A percentile compares a stretch with the other conserved stretches of the same genome.
Evolutionary conservation across 768 basidiomycete species (phyloP).

Genomic region (Aureoboletus auriporus): DNA sequence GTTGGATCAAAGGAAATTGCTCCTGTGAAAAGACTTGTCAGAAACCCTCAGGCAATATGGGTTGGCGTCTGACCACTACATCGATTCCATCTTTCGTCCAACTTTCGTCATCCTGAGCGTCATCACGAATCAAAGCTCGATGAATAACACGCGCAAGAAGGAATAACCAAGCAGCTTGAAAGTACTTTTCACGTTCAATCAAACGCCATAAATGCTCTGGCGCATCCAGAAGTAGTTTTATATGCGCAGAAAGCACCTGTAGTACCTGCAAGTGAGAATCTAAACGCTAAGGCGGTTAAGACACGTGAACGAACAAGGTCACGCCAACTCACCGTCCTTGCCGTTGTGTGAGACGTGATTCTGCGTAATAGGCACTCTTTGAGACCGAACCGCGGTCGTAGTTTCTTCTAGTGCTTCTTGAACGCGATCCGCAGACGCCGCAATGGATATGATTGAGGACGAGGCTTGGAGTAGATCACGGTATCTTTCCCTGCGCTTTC

Average conservation of each 20-base stretch:
- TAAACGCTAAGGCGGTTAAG: conserved; percentile 21
- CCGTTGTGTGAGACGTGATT: conserved; percentile 34
- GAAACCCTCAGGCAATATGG: neutral
- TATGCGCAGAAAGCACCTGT: conserved; percentile 78
- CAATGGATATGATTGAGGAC: conserved; percentile 76
- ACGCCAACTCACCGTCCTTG: conserved; percentile 40
- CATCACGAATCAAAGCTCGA: conserved; percentile 60
- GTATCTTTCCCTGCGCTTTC: conserved; percentile 83
- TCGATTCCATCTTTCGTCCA: conserved; percentile 61
- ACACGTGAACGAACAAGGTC: neutral
- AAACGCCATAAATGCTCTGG: conserved; percentile 90
- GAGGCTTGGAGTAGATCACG: conserved; percentile 85
- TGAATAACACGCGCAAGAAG: conserved; percentile 83
- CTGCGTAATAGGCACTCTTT: conserved; percentile 42
- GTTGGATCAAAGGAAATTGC: conserved; percentile 84
- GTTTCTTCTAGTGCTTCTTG: conserved; percentile 61
- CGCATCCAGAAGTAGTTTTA: conserved; percentile 88
- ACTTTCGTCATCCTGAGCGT: conserved; percentile 58
- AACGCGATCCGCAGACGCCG: conserved; percentile 63
- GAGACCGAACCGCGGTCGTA: conserved; percentile 46
- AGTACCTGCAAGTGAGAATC: conserved; percentile 66
- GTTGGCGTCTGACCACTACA: conserved; percentile 44
- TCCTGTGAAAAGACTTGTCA: conserved; percentile 41
- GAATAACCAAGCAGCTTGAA: conserved; percentile 86
- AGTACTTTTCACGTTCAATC: conserved; percentile 73